Percentiles rank a stretch among this genome's conserved stretches.
These are phyloP conservation scores for Populus davidiana DNA, from an alignment of 345 rosid genomes.

Conservation along the genomic window DNA sequence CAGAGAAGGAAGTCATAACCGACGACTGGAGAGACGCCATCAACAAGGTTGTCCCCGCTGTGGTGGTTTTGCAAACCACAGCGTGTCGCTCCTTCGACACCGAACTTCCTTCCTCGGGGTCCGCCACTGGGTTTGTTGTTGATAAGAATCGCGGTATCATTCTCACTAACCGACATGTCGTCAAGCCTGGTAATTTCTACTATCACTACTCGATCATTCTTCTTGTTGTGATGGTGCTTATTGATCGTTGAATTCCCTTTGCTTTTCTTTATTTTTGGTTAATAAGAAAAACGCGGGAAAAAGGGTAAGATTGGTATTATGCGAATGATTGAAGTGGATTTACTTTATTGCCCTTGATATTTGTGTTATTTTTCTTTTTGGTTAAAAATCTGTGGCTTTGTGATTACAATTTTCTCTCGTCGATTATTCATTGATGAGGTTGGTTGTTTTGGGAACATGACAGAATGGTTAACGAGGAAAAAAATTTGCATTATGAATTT, in stretches of 20 bases:
- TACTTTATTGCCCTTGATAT: no score
- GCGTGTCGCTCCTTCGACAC: conserved; percentile 93
- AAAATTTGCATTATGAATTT: no score
- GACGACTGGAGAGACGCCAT: conserved; percentile 90
- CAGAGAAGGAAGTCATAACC: conserved; percentile 54
- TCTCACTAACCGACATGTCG: conserved; percentile 96
- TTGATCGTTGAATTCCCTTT: no score
- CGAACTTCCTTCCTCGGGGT: conserved; percentile 68
- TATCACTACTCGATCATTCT: no score
- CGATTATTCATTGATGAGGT: neutral
- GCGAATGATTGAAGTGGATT: no score
- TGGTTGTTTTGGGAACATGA: no score
- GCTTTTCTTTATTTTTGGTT: no score
- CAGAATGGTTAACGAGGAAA: no score
- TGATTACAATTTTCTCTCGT: neutral
- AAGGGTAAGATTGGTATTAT: no score
- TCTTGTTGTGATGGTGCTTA: no score
- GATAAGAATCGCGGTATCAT: conserved; percentile 90
- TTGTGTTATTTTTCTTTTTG: neutral
- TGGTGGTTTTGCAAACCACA: conserved; percentile 80
- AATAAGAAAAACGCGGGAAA: no score
- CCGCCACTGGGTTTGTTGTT: conserved; percentile 89
- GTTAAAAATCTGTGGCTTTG: neutral
- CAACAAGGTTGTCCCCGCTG: conserved; percentile 78
- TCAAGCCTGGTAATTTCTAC: conserved; percentile 57